Base-by-base conservation (phyloP, 345 rosid genomes). In the Crucihimalaya himalaica region DNA sequence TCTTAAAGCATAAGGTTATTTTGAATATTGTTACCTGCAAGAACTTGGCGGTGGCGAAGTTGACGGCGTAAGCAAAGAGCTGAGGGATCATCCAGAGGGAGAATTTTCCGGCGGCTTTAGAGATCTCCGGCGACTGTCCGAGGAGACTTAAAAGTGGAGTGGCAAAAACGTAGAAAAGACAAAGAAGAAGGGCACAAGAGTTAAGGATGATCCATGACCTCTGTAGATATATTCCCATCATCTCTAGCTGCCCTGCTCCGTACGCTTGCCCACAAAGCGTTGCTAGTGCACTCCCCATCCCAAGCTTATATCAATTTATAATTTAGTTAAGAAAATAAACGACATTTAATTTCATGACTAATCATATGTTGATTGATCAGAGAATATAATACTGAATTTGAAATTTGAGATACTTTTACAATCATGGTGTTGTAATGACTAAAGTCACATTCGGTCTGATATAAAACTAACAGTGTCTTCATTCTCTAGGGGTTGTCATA, bases 201-300 rank as follows among this genome's bases (percentile, higher is more conserved):
- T 72, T 70, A 19, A 89, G 87, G 54, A 89, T 89, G 40, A 89
- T 71, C 93, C 91, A 91, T 3, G 93, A 91, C 63, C 95, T 81
- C 47, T 91, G 95, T 76, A 91, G 82, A 71, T 91, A 91, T 18
- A 89, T 65, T 40, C 92, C 97, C 3, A 91, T 72, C 95, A 89
- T 89, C 56, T 89, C 89, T 0, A 86, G 35, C 55, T 89, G 88
- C 34, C 88, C 84, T 0, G 93, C 97, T 18, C 92, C 95, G 31
- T 68, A 83, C 0, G 95, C 97, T 69, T 91, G 95, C 10, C 97
- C 95, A 63, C 94, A 88, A 2, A 88, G 79, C n/a, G 94, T 91
- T 57, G 87, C 97, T 4, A 91, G 81, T 18, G 97, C 92, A 58
- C 97, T 88, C 45, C 95, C 97, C 91, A 91, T 91, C 16, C 97